These are phyloP conservation scores for Peronospora belbahrii DNA, from an alignment of 352 stramenopile genomes.

Conservation along the genomic window DNA sequence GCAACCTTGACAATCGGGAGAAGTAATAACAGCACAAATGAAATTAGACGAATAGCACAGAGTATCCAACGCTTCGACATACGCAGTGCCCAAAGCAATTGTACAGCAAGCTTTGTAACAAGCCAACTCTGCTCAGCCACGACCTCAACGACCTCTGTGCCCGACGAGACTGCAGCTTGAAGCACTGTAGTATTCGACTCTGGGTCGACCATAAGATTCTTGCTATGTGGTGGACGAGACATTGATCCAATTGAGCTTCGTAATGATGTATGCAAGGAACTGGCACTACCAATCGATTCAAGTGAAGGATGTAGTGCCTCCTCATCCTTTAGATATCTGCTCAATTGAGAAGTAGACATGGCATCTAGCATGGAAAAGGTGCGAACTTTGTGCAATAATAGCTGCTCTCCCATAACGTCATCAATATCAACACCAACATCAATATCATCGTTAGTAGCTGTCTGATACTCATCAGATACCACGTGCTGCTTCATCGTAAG, in stretches of 20 bases:
- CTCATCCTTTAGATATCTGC: constrained; percentile 33
- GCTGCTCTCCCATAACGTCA: constrained; percentile 6
- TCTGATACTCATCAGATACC: constrained; percentile 12
- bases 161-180: constrained; percentile 39
- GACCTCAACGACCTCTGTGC: constrained; percentile 44
- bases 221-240: constrained; percentile 30
- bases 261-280: constrained; percentile 16
- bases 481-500: background rate
- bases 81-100: constrained; percentile 59
- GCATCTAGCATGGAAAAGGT: constrained; percentile 33
- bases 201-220: constrained; percentile 40
- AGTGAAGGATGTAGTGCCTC: constrained; percentile 18
- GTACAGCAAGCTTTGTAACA: constrained; percentile 57
- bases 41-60: constrained; percentile 49
- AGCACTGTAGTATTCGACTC: constrained; percentile 35
- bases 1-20: constrained; percentile 45
- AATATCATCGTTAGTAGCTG: constrained; percentile 9
- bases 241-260: constrained; percentile 17
- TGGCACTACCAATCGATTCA: constrained; percentile 8
- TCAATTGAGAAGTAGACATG: constrained; percentile 20
- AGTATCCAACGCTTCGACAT: constrained; percentile 70
- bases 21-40: constrained; percentile 53
- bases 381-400: constrained; percentile 31
- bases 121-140: constrained; percentile 66
- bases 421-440: background rate